These are phyloP conservation scores for Boletus sp. DNA, from an alignment of 768 basidiomycete genomes.

Conservation along the genomic window DNA sequence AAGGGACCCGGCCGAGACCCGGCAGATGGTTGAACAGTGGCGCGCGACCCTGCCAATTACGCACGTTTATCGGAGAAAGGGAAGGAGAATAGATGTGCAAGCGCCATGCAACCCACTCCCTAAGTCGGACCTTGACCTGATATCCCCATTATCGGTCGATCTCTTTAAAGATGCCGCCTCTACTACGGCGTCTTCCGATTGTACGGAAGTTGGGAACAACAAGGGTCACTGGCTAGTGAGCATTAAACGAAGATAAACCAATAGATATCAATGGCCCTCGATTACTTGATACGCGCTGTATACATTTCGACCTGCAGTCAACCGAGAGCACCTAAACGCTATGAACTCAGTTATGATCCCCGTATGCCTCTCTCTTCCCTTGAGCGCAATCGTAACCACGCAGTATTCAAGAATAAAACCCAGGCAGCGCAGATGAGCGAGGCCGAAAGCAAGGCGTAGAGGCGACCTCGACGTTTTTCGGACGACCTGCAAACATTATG, in stretches of 20 bases:
- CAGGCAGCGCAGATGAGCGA: conserved; percentile 52
- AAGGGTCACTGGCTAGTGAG: conserved; percentile 34
- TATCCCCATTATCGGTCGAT: conserved; percentile 23
- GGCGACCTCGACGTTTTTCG: conserved; percentile 48
- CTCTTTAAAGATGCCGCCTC: conserved; percentile 26
- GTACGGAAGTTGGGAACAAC: conserved; percentile 31
- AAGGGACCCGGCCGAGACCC: conserved; percentile 23
- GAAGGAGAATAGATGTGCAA: conserved; percentile 9
- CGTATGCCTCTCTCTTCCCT: conserved; percentile 32
- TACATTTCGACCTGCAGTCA: background rate
- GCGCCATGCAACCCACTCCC: background rate
- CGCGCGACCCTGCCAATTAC: conserved; percentile 26
- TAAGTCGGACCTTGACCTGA: conserved; percentile 7
- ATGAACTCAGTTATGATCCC: background rate
- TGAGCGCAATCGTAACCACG: conserved; percentile 54
- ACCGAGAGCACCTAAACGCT: background rate
- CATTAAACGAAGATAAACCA: conserved; percentile 18
- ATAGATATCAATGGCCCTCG: background rate
- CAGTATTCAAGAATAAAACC: conserved; percentile 63
- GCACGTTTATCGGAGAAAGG: conserved; percentile 9
- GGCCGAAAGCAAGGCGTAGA: conserved; percentile 45
- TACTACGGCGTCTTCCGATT: conserved; percentile 31
- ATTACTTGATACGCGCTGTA: background rate
- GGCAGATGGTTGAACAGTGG: conserved; percentile 33
- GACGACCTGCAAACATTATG: conserved; percentile 23